These are phyloP conservation scores for Papiliotrema fonsecae DNA, from an alignment of 1,284 basidiomycete species.

Conservation along the genomic window DNA sequence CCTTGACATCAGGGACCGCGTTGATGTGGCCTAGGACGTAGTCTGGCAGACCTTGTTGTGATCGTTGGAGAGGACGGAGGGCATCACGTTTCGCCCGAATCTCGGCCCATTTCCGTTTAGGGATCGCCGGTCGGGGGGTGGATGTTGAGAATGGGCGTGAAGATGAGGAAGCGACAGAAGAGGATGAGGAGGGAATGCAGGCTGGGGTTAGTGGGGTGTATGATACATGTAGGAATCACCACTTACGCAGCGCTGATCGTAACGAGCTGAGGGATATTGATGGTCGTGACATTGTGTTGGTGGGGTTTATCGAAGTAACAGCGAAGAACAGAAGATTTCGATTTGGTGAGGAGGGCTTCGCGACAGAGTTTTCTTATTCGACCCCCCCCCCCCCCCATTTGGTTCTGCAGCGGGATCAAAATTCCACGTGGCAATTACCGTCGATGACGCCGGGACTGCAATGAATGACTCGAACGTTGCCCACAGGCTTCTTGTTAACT, in stretches of 20 bases:
- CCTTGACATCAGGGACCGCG: background rate
- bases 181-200: constrained; percentile 1
- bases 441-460: no score
- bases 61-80: background rate
- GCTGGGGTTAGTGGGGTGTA: background rate
- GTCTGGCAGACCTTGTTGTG: background rate
- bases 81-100: constrained; percentile 10
- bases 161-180: constrained; percentile 4
- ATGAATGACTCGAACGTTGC: no score
- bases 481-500: no score
- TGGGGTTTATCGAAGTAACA: background rate
- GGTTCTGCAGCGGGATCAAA: no score
- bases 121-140: constrained; percentile 12
- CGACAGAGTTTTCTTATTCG: no score
- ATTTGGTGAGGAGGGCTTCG: no score
- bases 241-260: background rate
- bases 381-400: no score
- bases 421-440: no score
- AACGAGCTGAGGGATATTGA: background rate
- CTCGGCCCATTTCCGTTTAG: constrained; percentile 26
- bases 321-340: background rate
- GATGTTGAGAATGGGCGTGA: constrained; percentile 19
- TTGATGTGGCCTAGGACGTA: background rate
- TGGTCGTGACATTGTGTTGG: background rate
- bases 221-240: background rate